Base-by-base conservation (phyloP, 106 monocot genomes). In the Acorus calamus region DNA sequence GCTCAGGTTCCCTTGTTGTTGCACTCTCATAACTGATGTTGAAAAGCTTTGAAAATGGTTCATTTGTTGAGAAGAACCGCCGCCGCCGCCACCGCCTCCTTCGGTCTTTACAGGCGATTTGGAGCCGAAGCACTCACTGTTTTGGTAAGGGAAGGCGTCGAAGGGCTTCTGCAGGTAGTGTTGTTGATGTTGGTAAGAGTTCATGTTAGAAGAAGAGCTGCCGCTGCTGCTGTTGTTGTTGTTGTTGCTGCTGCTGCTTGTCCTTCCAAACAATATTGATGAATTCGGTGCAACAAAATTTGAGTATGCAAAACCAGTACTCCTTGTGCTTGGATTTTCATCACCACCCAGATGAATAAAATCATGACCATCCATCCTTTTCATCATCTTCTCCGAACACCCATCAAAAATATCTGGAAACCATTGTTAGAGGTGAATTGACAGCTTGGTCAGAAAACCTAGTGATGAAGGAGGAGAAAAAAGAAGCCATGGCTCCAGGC, bases 401-500 rank as follows among this genome's bases (percentile, higher is more conserved):
- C 3, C 42, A 7, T 46, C 47, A 48, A 57, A 54, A 54, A 62
- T 53, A 52, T 28, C 12, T 44, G 42, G 12, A 46, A 28, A 14
- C 10, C 12, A 52, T 6, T 55, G 42, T 3, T 52, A 52, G 52
- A 8, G n/a, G 14, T 0, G 10, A 53, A 44, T 2, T 2, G 4
- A n/a, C 47, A 55, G 48, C 59, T 49, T 60, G 60, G 44, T 54
- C 71, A 59, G 49, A 66, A 71, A 65, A 72, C 49, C 43, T 14
- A 47, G 57, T 60, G 54, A 64, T 45, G 13, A 10, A n/a, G 11
- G 55, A 60, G 43, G 53, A 58, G 52, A 28, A 68, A 56, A 62
- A 47, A 57, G 66, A 76, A 79, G 69, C 65, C 69, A 66, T 62
- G 73, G 55, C 79, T 56, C 66, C 66, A 76, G 73, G 73, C 75